A percentile compares a stretch with the other conserved stretches of the same genome.
These are phyloP conservation scores for Psilocybe tampanensis DNA, from an alignment of 768 basidiomycete species.

Conservation along the genomic window DNA sequence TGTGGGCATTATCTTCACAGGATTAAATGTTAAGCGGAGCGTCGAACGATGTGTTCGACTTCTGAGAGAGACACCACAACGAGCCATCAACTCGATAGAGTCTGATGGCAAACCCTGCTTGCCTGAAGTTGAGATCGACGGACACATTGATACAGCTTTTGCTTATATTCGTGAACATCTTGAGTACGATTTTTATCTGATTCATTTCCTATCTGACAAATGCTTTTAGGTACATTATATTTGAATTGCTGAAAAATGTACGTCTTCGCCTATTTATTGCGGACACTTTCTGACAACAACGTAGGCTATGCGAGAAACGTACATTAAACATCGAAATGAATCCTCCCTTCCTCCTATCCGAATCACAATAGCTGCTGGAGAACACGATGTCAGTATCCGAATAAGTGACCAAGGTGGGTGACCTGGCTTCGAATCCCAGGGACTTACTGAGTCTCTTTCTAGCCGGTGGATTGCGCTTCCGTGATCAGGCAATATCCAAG, in stretches of 20 bases:
- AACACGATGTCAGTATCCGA: constrained; percentile 75
- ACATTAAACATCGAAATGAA: constrained; percentile 46
- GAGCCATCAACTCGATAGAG: constrained; percentile 39
- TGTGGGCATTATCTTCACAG: constrained; percentile 86
- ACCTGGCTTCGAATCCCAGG: background rate
- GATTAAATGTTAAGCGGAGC: constrained; percentile 66
- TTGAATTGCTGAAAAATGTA: constrained; percentile 92
- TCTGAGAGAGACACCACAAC: constrained; percentile 49
- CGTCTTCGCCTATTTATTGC: background rate
- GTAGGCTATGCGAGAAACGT: constrained; percentile 76
- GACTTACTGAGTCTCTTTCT: constrained; percentile 15
- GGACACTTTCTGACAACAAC: background rate
- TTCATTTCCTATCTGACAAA: constrained; percentile 1
- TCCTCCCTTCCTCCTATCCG: constrained; percentile 59
- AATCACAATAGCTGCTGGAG: constrained; percentile 75
- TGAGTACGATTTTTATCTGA: constrained; percentile 51
- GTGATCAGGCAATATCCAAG: constrained; percentile 45
- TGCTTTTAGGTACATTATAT: constrained; percentile 70
- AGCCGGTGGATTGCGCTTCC: constrained; percentile 73
- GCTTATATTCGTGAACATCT: constrained; percentile 87
- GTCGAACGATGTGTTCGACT: constrained; percentile 69
- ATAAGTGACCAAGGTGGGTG: constrained; percentile 88
- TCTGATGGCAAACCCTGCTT: constrained; percentile 33
- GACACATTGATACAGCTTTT: constrained; percentile 70
- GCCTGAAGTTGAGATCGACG: constrained; percentile 74